Conservation (phyloP, 495 filamentous ascomycete genomes). For the Neurospora hispaniola region DNA sequence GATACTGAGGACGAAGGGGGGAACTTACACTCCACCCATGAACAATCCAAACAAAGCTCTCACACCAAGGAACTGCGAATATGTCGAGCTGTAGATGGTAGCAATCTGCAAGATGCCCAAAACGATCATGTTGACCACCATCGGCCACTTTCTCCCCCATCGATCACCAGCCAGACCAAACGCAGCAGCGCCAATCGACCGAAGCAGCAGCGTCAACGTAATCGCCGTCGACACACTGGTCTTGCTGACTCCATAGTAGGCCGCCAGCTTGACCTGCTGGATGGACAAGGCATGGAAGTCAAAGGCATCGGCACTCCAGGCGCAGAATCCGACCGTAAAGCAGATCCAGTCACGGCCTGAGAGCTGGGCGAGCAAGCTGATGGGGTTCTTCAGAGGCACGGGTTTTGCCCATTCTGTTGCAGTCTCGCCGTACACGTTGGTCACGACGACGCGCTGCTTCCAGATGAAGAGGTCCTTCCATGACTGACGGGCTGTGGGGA, state of each 20-base stretch:
- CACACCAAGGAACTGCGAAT: constrained; percentile 59
- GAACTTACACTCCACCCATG: constrained; percentile 57
- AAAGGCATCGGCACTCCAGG: constrained; percentile 63
- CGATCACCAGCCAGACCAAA: constrained; percentile 66
- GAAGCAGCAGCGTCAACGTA: constrained; percentile 59
- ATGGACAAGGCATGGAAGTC: constrained; percentile 72
- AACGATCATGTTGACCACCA: constrained; percentile 61
- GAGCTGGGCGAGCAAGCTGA: constrained; percentile 48
- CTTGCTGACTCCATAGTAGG: constrained; percentile 52
- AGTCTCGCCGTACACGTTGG: constrained; percentile 45
- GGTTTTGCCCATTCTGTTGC: constrained; percentile 51
- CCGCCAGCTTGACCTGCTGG: constrained; percentile 55
- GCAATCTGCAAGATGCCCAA: constrained; percentile 56
- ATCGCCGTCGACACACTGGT: constrained; percentile 65
- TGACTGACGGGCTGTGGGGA: constrained; percentile 48
- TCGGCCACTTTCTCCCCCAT: constrained; percentile 73
- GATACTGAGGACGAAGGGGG: not conserved
- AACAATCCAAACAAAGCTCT: constrained; percentile 65
- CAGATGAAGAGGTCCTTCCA: constrained; percentile 54
- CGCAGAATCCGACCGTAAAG: constrained; percentile 51
- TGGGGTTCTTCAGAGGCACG: constrained; percentile 47
- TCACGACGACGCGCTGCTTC: constrained; percentile 55
- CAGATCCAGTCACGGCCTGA: constrained; percentile 48
- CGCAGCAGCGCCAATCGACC: constrained; percentile 57
- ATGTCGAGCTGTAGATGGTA: constrained; percentile 59